These are phyloP conservation scores for Allium cepa DNA, from an alignment of 106 monocot species.

Conservation along the genomic window DNA sequence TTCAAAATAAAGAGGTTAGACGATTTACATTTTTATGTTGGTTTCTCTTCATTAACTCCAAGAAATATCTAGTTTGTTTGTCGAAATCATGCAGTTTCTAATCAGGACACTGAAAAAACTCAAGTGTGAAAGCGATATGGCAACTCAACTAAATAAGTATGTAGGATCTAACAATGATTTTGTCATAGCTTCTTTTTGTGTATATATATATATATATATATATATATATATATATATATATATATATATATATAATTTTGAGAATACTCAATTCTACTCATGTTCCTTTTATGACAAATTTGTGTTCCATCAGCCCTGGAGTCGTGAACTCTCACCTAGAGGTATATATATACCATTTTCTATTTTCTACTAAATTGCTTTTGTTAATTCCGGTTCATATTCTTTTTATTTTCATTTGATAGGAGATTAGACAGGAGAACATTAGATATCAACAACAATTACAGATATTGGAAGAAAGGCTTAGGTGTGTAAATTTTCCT, in stretches of 20 bases:
- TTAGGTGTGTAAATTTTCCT: conserved; percentile 23
- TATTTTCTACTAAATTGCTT: not conserved
- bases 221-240: not conserved
- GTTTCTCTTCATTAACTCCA: not conserved
- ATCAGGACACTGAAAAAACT: conserved; percentile 55
- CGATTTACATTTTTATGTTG: not conserved
- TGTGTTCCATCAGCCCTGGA: conserved; percentile 23
- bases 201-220: not conserved
- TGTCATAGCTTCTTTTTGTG: too few relatives aligned
- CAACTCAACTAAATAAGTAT: conserved; percentile 41
- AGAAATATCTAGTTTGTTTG: not conserved
- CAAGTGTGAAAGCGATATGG: conserved; percentile 70
- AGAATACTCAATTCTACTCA: too few relatives aligned
- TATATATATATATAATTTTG: not conserved
- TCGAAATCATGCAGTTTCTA: conserved; percentile 34
- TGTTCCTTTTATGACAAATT: not conserved
- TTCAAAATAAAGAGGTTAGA: conserved; percentile 33
- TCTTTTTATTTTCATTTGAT: not conserved
- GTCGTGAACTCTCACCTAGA: conserved; percentile 33
- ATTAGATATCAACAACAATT: conserved; percentile 42
- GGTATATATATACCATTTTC: conserved; percentile 20
- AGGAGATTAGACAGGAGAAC: conserved; percentile 71
- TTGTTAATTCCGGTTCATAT: not conserved
- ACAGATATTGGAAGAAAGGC: conserved; percentile 38
- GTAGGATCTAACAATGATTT: not conserved